These are phyloP conservation scores for Zizania latifolia DNA, from an alignment of 176 grass and related monocot species.

Conservation along the genomic window DNA sequence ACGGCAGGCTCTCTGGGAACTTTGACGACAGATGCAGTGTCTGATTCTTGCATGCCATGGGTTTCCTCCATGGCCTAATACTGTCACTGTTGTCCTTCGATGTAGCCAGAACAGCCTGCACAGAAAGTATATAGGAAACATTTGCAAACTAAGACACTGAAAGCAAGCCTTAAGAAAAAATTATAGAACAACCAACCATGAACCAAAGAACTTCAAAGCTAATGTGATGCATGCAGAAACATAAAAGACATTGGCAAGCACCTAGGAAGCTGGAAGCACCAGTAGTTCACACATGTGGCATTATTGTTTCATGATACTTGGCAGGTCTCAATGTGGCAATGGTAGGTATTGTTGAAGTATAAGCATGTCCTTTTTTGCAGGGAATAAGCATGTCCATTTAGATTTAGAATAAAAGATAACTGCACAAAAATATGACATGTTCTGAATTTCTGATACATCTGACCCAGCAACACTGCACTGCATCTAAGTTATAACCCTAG, in stretches of 20 bases:
- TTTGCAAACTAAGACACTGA: conserved; percentile 9
- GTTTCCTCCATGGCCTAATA: conserved; percentile 42
- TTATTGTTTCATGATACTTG: neutral
- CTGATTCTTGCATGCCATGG: conserved; percentile 26
- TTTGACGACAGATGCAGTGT: conserved; percentile 41
- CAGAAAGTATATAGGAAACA: neutral
- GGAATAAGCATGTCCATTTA: neutral
- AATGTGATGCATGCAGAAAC: neutral
- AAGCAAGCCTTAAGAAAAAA: conserved; percentile 2
- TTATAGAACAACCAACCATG: conserved; percentile 3
- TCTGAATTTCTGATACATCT: neutral
- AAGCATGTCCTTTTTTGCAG: no score
- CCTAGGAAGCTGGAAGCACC: neutral
- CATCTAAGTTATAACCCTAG: neutral
- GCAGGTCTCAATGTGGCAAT: neutral
- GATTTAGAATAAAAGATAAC: neutral
- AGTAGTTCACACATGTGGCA: neutral
- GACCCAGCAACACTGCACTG: neutral
- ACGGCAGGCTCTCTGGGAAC: conserved; percentile 74
- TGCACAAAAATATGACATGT: neutral
- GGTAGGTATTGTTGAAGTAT: neutral
- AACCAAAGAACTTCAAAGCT: conserved; percentile 5
- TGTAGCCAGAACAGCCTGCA: conserved; percentile 17
- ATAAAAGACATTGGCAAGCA: conserved; percentile 1
- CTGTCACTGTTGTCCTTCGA: neutral